These are phyloP conservation scores for Dunaliella sp. DNA, from an alignment of 139 green algal species.

Conservation along the genomic window DNA sequence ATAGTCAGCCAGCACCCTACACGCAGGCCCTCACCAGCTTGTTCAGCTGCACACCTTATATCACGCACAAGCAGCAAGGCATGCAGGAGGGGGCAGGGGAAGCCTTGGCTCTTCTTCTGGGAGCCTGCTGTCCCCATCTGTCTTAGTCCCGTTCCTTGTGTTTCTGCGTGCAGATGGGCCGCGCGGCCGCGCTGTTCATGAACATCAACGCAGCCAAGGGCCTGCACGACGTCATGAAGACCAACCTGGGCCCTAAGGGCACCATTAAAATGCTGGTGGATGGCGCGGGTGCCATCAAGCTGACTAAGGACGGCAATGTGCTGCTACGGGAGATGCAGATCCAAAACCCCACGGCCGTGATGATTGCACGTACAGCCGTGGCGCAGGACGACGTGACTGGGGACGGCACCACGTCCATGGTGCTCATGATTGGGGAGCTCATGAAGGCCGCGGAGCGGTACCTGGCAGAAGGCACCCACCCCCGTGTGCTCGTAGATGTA, in stretches of 20 bases:
- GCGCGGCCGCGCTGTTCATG: conserved; percentile 92
- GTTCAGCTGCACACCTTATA: too few species aligned
- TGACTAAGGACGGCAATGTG: conserved; percentile 98
- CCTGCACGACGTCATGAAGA: conserved; percentile 97
- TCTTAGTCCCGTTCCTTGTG: too few species aligned
- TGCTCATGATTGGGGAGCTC: conserved; percentile 97
- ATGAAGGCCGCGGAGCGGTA: conserved; percentile 97
- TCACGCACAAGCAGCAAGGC: too few species aligned
- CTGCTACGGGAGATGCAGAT: conserved; percentile 98
- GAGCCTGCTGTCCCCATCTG: neutral
- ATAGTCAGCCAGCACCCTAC: too few species aligned
- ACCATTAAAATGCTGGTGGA: conserved; percentile 99
- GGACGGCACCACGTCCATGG: conserved; percentile 94
- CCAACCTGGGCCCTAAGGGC: conserved; percentile 94
- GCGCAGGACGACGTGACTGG: conserved; percentile 97
- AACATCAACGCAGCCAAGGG: conserved; percentile 99
- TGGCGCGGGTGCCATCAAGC: conserved; percentile 91
- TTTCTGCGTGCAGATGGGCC: conserved; percentile 63
- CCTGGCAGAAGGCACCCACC: conserved; percentile 93
- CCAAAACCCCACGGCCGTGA: conserved; percentile 99
- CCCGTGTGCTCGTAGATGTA: conserved; percentile 90
- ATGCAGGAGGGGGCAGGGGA: neutral
- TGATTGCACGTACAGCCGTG: conserved; percentile 97
- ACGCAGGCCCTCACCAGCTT: too few species aligned
- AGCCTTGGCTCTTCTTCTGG: too few species aligned